Evolutionary conservation across 2,329 filamentous ascomycete genomes (phyloP), one percentile per base, ranked within the genome.

Genomic region (Talaromyces sp.): DNA sequence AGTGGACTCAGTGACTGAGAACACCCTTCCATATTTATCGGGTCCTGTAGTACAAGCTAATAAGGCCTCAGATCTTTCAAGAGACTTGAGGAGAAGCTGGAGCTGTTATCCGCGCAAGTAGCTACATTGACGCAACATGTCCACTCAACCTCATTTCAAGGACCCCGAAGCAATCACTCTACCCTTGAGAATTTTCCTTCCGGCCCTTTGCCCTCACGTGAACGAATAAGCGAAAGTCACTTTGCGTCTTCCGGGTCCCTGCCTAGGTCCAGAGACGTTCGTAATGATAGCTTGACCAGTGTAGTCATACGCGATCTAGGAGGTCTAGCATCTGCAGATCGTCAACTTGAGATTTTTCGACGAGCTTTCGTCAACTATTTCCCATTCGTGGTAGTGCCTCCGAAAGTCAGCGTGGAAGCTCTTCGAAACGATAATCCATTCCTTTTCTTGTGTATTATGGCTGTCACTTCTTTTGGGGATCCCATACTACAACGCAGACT

Each of bases 361-460:
- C 39, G 15, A 43, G 39, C 11, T 43, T 43, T 43, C 15, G 39
- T 43, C 13, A 43, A 43, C 11, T 43, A 43, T 43, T 43, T 43
- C 15, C 39, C 39, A 43, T 43, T 43, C 19, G 39, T 43, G 39
- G 39, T 43, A 3, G 15, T 43, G 11, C 47, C 47, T 52, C 11
- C 19, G 15, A 25, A 10, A 31, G 47, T 25, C n/a, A 52, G 47
- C 47, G n/a, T 25, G 47, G 47, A 31, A 31, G 47, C 47, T 52
- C 47, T 52, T 52, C 47, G n/a, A 52, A 11, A 52, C n/a, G 47
- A 52, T 15, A 52, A 31, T 4, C 47, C 47, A 52, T 52, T 52
- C 47, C 47, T 52, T 52, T 52, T 52, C 47, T 52, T 52, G 19
- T 52, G 47, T 31, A 52, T 52, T 31, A 52, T 52, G 17, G 47